Base-by-base conservation (phyloP, 371 early-diverging fungal species). In the Smittium culicis region DNA sequence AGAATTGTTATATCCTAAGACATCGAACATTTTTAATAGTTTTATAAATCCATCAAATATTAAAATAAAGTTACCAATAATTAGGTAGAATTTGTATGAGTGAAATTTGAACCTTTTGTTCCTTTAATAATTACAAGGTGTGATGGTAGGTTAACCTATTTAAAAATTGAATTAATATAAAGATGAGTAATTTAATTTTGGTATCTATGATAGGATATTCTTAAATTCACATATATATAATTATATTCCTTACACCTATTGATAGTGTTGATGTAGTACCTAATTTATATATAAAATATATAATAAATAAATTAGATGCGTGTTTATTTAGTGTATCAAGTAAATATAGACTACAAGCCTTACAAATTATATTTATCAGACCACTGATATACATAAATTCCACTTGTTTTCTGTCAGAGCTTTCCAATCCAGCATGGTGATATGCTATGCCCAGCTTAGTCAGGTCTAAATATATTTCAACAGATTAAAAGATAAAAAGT, bases 1-100 rank as follows among this genome's bases (percentile, higher is more conserved):
- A 72, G 96, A 94, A n/a, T 35, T 3, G 56, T 65, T 60, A 25
- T 65, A 65, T 60, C 66, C 66, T 65, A 60, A 32, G 5, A 54
- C 5, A 5, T 61, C 2, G 27, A 57, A 5, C 20, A 14, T 45
- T 45, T 45, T 45, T 14, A 45, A 20, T n/a, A n/a, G n/a, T n/a
- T n/a, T n/a, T n/a, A n/a, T n/a, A n/a, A n/a, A n/a, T n/a, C n/a
- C n/a, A n/a, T n/a, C n/a, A n/a, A n/a, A n/a, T n/a, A 11, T 45
- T 45, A 45, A 45, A 45, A 11, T 45, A 11, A 45, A 60, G 20
- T 60, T 11, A 60, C 11, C 5, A 60, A 34, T 11, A 33, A 33
- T 5, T 5, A 5, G 34, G 34, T 33, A 30, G 20, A 34, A 11
- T 5, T 5, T 33, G 60, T 60, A 11, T 5, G 60, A 11, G 34